phyloP scores from a whole-genome alignment of 1,139 yeast species.

The Candida freyschussii region DNA sequence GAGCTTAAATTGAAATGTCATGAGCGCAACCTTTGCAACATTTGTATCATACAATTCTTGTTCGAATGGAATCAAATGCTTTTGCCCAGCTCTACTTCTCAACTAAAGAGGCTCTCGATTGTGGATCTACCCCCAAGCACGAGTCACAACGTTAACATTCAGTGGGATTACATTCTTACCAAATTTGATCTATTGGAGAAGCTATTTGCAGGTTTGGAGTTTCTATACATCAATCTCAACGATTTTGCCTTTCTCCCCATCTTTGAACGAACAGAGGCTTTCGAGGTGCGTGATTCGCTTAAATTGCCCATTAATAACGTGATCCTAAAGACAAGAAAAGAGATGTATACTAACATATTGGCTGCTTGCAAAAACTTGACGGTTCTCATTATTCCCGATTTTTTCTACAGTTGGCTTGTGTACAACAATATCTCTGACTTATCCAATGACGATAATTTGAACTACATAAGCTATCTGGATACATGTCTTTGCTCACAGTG shows the following conservation, averaged over 20 bases:
- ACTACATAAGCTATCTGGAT: constrained; percentile 22
- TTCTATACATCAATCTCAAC: constrained; percentile 23
- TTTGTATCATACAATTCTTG: constrained; percentile 24
- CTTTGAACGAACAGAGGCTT: constrained; percentile 18
- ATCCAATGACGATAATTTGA: constrained; percentile 15
- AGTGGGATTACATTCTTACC: constrained; percentile 22
- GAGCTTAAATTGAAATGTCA: constrained; percentile 26
- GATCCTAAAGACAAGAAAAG: constrained; percentile 14
- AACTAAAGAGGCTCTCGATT: constrained; percentile 19
- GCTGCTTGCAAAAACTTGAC: constrained; percentile 12
- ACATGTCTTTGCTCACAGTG: constrained; percentile 21
- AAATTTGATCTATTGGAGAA: constrained; percentile 12
- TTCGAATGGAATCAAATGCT: constrained; percentile 21
- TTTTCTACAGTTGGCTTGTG: constrained; percentile 27
- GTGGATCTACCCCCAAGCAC: constrained; percentile 23
- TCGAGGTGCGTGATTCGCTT: constrained; percentile 15
- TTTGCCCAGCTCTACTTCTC: constrained; percentile 2
- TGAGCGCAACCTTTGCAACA: constrained; percentile 19
- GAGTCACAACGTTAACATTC: constrained; percentile 17
- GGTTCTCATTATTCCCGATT: constrained; percentile 21
- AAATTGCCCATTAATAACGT: constrained; percentile 21
- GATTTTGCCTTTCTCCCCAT: constrained; percentile 26
- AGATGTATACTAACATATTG: constrained; percentile 21
- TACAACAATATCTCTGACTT: constrained; percentile 21
- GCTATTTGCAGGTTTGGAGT: constrained; percentile 18